phyloP scores from a whole-genome alignment of 257 asterid genomes.

The Fraxinus cuspidata region DNA sequence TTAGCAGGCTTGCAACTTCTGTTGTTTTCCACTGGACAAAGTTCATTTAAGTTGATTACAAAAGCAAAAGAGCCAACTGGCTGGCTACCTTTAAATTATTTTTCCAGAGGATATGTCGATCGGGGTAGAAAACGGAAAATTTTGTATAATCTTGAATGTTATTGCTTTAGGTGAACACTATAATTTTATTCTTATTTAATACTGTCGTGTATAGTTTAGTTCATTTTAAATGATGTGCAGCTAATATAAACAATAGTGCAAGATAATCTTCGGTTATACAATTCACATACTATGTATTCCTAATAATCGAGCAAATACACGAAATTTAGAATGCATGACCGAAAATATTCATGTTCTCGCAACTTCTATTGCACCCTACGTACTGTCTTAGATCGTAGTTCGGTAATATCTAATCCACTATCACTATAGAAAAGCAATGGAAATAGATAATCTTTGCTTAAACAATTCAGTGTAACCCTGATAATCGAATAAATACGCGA shows the following conservation, averaged over 20 bases:
- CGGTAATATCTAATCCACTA: not conserved
- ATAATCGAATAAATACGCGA: not conserved
- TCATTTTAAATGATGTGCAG: not conserved
- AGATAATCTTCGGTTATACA: not conserved
- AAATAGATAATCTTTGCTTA: not conserved
- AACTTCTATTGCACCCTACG: not conserved
- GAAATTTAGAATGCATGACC: not conserved
- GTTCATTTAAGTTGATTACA: constrained; percentile 19
- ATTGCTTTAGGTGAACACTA: too few relatives aligned
- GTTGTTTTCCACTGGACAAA: constrained; percentile 29
- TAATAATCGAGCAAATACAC: not conserved
- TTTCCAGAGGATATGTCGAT: constrained; percentile 9
- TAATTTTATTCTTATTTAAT: not conserved
- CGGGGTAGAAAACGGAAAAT: not conserved
- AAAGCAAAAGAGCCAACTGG: constrained; percentile 28
- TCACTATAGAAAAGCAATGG: not conserved
- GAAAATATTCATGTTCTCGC: constrained; percentile 4
- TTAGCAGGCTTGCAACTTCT: constrained; percentile 29
- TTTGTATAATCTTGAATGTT: not conserved
- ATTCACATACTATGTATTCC: not conserved
- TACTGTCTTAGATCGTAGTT: not conserved
- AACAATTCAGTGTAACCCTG: not conserved
- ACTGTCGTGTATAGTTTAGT: not conserved
- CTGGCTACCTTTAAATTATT: constrained; percentile 29
- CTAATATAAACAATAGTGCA: not conserved